Evolutionary conservation across 257 asterid species (phyloP), one percentile per base, ranked within the genome.

Genomic region (Plantago major): DNA sequence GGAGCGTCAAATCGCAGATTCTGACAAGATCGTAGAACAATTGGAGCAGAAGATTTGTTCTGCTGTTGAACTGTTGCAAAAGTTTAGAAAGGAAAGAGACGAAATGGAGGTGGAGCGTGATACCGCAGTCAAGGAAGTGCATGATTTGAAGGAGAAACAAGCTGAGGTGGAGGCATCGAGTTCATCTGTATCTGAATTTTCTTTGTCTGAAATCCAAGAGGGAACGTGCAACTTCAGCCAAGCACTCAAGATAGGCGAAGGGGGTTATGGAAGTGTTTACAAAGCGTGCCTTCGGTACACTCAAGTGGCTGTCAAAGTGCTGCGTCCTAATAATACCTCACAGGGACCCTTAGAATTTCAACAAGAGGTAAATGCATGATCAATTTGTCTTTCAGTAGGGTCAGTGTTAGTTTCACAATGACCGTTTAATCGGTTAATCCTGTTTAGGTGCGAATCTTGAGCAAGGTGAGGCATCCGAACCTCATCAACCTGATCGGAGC

Each of bases 381-480:
- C 6, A 0, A 7, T 33, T 33, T 33, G 0, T 33, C 7, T 33
- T 33, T 33, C 40, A 33, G 40, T 33, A 33, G 40, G 40, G 3
- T 33, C 3, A 33, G 40, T 33, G 6, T 33, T 33, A 33, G 40
- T 42, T 47, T 62, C 10, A 8, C 19, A 67, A 5, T 42, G 7
- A 40, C 22, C 7, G 46, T 9, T 42, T 16, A 14, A 46, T 45
- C 48, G 11, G 16, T 59, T 19, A 18, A 28, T 56, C 60, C 46
- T 64, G 46, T 66, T 48, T 52, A 91, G 98, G 97, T 92, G 46
- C 79, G 76, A 66, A 78, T 83, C 55, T 74, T 89, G 76, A 84
- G 99, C 70, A 89, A 71, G 75, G 53, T 92, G 83, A 76, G 96
- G 90, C 99, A 92, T 78, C 99, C 95, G 37, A 84, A 92, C 70